These are phyloP conservation scores for Pestalotiopsis sp. DNA, from an alignment of 2,329 filamentous ascomycete genomes.

Conservation along the genomic window DNA sequence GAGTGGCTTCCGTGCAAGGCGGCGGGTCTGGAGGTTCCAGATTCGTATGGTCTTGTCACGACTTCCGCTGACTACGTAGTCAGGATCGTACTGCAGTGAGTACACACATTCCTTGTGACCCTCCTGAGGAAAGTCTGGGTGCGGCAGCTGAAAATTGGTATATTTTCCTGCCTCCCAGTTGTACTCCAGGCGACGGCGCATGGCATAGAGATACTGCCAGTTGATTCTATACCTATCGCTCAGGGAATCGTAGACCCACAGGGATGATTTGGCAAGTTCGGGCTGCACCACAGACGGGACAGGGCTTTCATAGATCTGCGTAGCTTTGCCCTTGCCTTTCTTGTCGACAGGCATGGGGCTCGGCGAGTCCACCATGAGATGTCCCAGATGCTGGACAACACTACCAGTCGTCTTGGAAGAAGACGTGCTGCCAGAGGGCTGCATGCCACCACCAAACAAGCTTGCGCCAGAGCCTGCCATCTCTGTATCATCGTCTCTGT, in stretches of 20 bases:
- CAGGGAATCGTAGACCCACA: constrained; percentile 53
- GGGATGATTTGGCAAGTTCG: constrained; percentile 43
- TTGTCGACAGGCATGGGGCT: constrained; percentile 31
- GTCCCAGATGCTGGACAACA: constrained; percentile 30
- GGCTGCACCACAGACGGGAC: constrained; percentile 14
- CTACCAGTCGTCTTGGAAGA: constrained; percentile 28
- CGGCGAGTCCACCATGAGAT: constrained; percentile 37
- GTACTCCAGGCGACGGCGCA: constrained; percentile 80
- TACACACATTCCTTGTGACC: constrained; percentile 94
- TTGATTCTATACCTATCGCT: constrained; percentile 68
- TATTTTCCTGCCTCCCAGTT: constrained; percentile 89
- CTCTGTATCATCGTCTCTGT: constrained; percentile 27
- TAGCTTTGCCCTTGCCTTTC: constrained; percentile 41
- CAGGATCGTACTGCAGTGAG: constrained; percentile 84
- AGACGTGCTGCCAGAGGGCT: constrained; percentile 24
- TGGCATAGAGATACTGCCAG: constrained; percentile 92
- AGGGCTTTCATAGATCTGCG: constrained; percentile 16
- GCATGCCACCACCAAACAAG: constrained; percentile 28
- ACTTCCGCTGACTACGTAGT: constrained; percentile 91
- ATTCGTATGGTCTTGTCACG: constrained; percentile 85
- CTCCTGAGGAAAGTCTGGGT: constrained; percentile 77
- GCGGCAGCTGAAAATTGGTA: constrained; percentile 87
- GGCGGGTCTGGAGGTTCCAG: constrained; percentile 84
- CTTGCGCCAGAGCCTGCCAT: constrained; percentile 23
- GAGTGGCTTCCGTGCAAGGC: constrained; percentile 75